Conservation (phyloP, 768 basidiomycete genomes). For the Boletus sp. region DNA sequence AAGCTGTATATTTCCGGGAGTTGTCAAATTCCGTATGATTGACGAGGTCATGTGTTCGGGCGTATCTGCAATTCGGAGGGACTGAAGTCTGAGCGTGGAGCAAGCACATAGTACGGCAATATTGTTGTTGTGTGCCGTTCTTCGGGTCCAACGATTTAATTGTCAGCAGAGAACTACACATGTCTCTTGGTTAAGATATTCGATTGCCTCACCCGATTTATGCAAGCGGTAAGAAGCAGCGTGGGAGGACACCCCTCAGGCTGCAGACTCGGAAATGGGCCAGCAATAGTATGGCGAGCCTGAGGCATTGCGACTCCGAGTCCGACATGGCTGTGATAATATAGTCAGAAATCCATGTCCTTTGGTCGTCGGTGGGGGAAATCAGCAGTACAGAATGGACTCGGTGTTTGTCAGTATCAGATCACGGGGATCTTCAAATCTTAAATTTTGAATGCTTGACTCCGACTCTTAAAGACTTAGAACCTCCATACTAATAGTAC, state of each 20-base stretch:
- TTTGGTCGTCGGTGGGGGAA: neutral
- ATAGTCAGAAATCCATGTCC: neutral
- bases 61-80: neutral
- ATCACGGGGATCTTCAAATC: too few relatives aligned
- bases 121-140: neutral
- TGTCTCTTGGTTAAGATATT: neutral
- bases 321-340: neutral
- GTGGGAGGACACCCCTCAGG: too few relatives aligned
- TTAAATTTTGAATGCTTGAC: too few relatives aligned
- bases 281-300: neutral
- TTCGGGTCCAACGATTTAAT: neutral
- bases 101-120: slow-evolving; percentile 1
- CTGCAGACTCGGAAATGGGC: too few relatives aligned
- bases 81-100: neutral
- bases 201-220: slow-evolving; percentile 1
- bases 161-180: too few relatives aligned
- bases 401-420: too few relatives aligned
- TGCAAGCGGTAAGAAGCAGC: neutral
- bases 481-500: too few relatives aligned
- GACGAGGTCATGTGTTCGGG: slow-evolving; percentile 4
- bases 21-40: neutral
- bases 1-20: slow-evolving; percentile 10
- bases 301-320: neutral
- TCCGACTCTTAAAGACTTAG: too few relatives aligned
- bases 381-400: too few relatives aligned